phyloP scores from a whole-genome alignment of 768 basidiomycete genomes.

The Pleurotus platypus region DNA sequence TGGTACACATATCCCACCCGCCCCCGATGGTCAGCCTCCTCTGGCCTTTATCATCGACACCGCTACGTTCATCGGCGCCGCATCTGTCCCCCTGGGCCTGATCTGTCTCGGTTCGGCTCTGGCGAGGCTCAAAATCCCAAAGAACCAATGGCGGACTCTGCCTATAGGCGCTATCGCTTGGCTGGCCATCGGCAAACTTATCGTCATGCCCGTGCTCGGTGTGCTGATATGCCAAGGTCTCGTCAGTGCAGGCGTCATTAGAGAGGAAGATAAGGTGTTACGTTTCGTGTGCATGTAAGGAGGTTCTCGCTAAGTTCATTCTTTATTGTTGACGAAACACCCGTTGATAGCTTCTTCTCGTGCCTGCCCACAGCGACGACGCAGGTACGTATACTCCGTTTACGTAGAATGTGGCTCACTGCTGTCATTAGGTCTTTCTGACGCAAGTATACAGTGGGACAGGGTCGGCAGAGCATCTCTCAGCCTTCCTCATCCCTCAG shows the following conservation, averaged over 20 bases:
- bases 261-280: constrained; percentile 38
- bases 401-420: too few species aligned
- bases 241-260: constrained; percentile 29
- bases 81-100: constrained; percentile 61
- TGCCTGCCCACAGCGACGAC: constrained; percentile 60
- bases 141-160: constrained; percentile 30
- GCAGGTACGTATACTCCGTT: constrained; percentile 33
- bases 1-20: constrained; percentile 38
- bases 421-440: constrained; percentile 43
- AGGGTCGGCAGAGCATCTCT: constrained; percentile 57
- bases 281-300: constrained; percentile 56
- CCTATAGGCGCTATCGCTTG: constrained; percentile 35
- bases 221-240: constrained; percentile 41
- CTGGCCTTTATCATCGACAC: constrained; percentile 59
- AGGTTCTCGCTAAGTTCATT: neutral
- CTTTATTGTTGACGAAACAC: neutral
- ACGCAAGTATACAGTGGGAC: constrained; percentile 68
- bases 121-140: constrained; percentile 39
- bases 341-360: constrained; percentile 44
- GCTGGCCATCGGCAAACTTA: constrained; percentile 39
- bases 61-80: constrained; percentile 54
- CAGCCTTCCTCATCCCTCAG: constrained; percentile 62
- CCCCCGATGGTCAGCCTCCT: constrained; percentile 60
- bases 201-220: constrained; percentile 46
- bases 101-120: constrained; percentile 61